Conservation (phyloP, 2,329 filamentous ascomycete genomes). For the Monosporascus sp. region DNA sequence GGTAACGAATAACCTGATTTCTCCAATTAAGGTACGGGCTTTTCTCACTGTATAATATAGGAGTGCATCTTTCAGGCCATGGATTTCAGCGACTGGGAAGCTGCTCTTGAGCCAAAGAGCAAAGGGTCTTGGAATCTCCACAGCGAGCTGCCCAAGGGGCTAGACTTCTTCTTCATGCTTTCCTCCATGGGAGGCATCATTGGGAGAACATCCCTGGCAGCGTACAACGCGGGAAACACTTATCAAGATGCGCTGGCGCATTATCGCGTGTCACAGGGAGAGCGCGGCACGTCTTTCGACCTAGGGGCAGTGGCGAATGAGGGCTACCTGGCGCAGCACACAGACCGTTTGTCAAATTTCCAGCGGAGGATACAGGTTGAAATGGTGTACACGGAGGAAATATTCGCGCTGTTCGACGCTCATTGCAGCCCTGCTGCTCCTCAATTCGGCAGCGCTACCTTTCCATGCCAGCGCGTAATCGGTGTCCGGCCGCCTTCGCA, state of each 20-base stretch:
- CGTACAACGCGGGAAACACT: conserved; percentile 32
- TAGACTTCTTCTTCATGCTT: conserved; percentile 40
- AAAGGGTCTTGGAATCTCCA: conserved; percentile 30
- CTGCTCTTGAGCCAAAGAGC: conserved; percentile 33
- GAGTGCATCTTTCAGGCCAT: conserved; percentile 34
- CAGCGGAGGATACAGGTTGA: conserved; percentile 5
- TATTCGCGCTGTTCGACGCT: conserved; percentile 4
- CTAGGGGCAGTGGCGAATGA: conserved; percentile 24
- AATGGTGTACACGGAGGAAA: neutral
- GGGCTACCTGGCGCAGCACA: conserved; percentile 8
- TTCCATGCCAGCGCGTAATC: neutral
- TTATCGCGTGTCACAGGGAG: conserved; percentile 19
- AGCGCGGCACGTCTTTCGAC: conserved; percentile 26
- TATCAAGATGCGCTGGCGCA: conserved; percentile 32
- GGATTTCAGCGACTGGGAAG: conserved; percentile 32
- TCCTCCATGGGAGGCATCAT: conserved; percentile 33
- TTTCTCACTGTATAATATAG: conserved; percentile 6
- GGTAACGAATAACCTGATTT: conserved; percentile 7
- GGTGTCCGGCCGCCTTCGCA: conserved; percentile 1
- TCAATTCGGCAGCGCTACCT: neutral
- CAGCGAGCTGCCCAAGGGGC: conserved; percentile 14
- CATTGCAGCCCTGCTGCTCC: neutral
- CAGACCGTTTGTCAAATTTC: neutral
- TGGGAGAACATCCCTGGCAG: conserved; percentile 26
- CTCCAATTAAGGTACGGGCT: neutral